Evolutionary conservation across 2,329 filamentous ascomycete species (phyloP).

Genomic region (Colletotrichum navitas): DNA sequence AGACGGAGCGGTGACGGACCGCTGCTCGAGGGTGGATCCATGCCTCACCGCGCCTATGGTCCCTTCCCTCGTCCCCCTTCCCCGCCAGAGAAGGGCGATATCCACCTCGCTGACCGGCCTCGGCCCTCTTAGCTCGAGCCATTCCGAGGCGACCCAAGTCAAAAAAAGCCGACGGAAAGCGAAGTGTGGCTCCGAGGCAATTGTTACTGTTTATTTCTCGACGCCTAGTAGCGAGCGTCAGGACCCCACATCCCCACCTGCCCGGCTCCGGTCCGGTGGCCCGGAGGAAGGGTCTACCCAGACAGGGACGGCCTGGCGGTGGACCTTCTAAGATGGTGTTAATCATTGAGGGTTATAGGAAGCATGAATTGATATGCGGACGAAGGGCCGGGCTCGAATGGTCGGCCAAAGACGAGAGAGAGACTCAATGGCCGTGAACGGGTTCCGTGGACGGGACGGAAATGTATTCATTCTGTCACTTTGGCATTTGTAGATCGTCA

Average conservation of each 20-base stretch:
- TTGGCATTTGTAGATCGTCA: not conserved
- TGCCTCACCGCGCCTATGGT: not conserved
- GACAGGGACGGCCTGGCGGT: not conserved
- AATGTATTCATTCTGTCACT: not conserved
- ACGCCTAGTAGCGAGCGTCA: not conserved
- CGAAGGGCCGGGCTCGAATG: not conserved
- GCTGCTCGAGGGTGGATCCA: not conserved
- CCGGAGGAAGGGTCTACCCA: not conserved
- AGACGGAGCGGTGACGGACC: not conserved
- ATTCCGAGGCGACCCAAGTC: no score
- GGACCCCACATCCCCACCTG: not conserved
- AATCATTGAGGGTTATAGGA: no score
- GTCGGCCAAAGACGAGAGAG: not conserved
- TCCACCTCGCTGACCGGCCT: not conserved
- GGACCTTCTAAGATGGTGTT: no score
- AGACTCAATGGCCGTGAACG: not conserved
- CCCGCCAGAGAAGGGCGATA: not conserved
- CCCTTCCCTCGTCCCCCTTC: not conserved
- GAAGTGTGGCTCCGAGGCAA: not conserved
- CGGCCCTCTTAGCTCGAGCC: not conserved
- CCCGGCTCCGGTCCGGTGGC: constrained; percentile 10
- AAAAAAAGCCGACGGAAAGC: not conserved
- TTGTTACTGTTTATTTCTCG: not conserved
- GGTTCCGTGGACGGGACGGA: not conserved
- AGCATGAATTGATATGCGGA: no score